These are phyloP conservation scores for Rhodotorula glutinis DNA, from an alignment of 1,284 basidiomycete species.

Conservation along the genomic window DNA sequence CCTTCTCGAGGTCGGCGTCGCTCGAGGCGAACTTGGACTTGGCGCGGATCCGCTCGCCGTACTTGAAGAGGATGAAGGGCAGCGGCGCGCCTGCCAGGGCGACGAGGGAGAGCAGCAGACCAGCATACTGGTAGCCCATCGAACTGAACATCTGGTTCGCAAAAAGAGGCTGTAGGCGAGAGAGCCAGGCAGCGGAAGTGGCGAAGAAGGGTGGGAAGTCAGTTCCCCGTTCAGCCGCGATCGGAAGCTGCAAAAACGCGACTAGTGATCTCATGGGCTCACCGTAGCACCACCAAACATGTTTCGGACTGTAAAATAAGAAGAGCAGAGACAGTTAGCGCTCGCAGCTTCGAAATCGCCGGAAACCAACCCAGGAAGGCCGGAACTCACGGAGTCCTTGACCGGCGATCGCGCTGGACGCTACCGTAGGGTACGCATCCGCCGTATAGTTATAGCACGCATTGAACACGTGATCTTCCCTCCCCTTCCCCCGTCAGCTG, in stretches of 20 bases:
- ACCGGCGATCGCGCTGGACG: constrained; percentile 35
- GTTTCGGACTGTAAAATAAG: constrained; percentile 12
- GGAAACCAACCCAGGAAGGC: no score
- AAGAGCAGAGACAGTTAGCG: no score
- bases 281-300: constrained; percentile 11
- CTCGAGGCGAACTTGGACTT: constrained; percentile 25
- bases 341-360: no score
- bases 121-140: constrained; percentile 41
- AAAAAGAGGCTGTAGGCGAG: constrained; percentile 21
- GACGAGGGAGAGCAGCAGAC: constrained; percentile 31
- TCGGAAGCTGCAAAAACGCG: neutral
- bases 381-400: constrained; percentile 21
- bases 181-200: neutral
- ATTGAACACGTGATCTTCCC: constrained; percentile 40
- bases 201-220: no score
- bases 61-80: constrained; percentile 29
- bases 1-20: constrained; percentile 15
- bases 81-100: constrained; percentile 17
- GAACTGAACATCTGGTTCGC: constrained; percentile 26
- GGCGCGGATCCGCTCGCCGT: constrained; percentile 26
- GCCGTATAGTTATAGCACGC: constrained; percentile 21
- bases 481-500: constrained; percentile 10
- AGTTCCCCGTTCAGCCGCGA: neutral
- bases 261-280: neutral
- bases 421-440: constrained; percentile 38